phyloP scores from a whole-genome alignment of 116 monocot genomes.

The Trichopus zeylanicus region DNA sequence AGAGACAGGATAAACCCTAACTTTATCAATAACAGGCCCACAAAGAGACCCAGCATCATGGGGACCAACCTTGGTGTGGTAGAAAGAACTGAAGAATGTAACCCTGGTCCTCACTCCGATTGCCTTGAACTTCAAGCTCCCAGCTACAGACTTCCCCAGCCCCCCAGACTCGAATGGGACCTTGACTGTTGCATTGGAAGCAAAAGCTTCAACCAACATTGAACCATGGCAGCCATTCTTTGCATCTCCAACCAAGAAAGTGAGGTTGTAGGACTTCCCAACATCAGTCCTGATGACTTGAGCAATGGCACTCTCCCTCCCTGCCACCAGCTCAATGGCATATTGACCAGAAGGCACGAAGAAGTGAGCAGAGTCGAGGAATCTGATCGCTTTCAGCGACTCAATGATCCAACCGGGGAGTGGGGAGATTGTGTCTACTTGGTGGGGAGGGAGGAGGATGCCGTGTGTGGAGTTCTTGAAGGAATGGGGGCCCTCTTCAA shows the following conservation, averaged over 20 bases:
- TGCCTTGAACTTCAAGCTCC: conserved; percentile 50
- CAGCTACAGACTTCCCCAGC: conserved; percentile 38
- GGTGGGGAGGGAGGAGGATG: conserved; percentile 80
- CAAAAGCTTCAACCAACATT: conserved; percentile 77
- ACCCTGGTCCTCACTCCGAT: conserved; percentile 42
- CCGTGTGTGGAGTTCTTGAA: conserved; percentile 58
- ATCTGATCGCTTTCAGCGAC: conserved; percentile 81
- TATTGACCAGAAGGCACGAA: conserved; percentile 38
- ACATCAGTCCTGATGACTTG: conserved; percentile 58
- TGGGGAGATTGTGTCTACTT: conserved; percentile 61
- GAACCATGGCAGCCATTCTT: conserved; percentile 78
- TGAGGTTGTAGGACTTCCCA: conserved; percentile 51
- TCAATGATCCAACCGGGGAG: conserved; percentile 96
- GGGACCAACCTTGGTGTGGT: conserved; percentile 67
- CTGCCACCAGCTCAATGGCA: conserved; percentile 82
- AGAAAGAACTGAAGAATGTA: conserved; percentile 80
- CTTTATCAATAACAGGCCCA: conserved; percentile 81
- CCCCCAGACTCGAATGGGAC: conserved; percentile 55
- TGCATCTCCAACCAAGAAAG: conserved; percentile 72
- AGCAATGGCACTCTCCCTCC: conserved; percentile 86
- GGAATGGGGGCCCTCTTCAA: conserved; percentile 78
- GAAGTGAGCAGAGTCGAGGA: conserved; percentile 71
- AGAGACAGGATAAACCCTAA: conserved; percentile 46
- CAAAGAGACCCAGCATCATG: conserved; percentile 55
- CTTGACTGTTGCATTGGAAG: conserved; percentile 34